phyloP scores from a whole-genome alignment of 108 stramenopile genomes.

The Cyclotella atomus region DNA sequence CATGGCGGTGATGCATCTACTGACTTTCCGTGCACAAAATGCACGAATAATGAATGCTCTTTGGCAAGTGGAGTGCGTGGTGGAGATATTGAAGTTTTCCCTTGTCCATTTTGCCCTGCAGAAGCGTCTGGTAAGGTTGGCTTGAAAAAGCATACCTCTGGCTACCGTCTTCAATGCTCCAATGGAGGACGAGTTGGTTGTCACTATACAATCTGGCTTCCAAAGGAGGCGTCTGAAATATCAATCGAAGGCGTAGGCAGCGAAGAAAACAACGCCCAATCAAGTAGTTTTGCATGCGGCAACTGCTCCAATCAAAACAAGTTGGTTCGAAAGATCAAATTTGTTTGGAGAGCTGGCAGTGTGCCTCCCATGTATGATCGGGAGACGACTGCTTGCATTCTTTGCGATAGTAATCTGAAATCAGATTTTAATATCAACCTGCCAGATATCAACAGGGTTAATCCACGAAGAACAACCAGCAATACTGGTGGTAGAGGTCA shows the following conservation, averaged over 20 bases:
- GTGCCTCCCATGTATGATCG: slow-evolving; percentile 83
- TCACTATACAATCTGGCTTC: slow-evolving; percentile 78
- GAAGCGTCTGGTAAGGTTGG: slow-evolving; percentile 50
- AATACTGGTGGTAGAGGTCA: slow-evolving; percentile 22
- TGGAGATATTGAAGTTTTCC: slow-evolving; percentile 69
- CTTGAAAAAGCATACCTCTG: slow-evolving; percentile 57
- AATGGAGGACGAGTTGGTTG: slow-evolving; percentile 64
- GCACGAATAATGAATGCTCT: slow-evolving; percentile 72
- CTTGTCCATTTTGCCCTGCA: slow-evolving; percentile 77
- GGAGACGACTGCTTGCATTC: slow-evolving; percentile 62
- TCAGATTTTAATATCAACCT: slow-evolving; percentile 68
- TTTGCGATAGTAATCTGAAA: slow-evolving; percentile 77
- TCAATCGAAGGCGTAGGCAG: slow-evolving; percentile 43
- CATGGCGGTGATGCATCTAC: slow-evolving; percentile 62
- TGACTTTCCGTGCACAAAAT: slow-evolving; percentile 78
- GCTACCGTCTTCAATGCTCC: slow-evolving; percentile 68
- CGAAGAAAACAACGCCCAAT: slow-evolving; percentile 21
- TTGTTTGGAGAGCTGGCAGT: slow-evolving; percentile 79
- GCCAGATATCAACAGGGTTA: slow-evolving; percentile 71
- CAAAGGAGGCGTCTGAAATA: slow-evolving; percentile 54
- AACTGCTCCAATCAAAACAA: slow-evolving; percentile 54
- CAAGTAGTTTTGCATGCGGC: slow-evolving; percentile 36
- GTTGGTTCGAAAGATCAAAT: slow-evolving; percentile 64
- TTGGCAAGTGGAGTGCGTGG: slow-evolving; percentile 72
- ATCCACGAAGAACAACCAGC: slow-evolving; percentile 31